Conservation (phyloP, 257 asterid genomes). For the Primulina huaijiensis region DNA sequence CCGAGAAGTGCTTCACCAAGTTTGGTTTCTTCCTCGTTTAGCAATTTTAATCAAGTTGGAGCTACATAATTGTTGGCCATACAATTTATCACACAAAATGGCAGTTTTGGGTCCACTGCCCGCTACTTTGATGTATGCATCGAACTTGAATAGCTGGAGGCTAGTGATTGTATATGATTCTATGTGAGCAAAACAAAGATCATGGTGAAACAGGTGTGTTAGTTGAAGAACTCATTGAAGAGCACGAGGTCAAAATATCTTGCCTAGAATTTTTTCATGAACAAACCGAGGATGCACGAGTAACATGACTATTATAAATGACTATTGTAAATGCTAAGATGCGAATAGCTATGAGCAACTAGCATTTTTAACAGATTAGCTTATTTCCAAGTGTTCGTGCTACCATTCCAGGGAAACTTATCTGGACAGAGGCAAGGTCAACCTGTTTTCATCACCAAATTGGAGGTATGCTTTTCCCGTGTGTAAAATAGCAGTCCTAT, state of each 20-base stretch:
- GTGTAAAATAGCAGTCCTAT: conserved; percentile 3
- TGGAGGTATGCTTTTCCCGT: conserved; percentile 52
- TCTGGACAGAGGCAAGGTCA: conserved; percentile 82
- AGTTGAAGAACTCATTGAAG: not conserved
- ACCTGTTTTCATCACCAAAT: conserved; percentile 73
- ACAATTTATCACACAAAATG: not conserved
- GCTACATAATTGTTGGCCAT: not conserved
- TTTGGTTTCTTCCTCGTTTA: conserved; percentile 3
- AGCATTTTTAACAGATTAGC: not conserved
- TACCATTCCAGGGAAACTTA: conserved; percentile 65
- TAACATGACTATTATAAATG: not conserved
- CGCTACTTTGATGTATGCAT: not conserved
- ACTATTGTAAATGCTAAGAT: not conserved
- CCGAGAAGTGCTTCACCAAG: conserved; percentile 1
- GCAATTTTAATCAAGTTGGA: not conserved
- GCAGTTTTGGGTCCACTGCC: not conserved
- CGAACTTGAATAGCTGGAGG: not conserved
- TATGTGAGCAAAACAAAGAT: not conserved
- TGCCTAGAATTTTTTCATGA: not conserved
- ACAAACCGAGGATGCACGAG: not conserved
- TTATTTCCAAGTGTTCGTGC: conserved; percentile 13
- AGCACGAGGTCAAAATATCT: not conserved
- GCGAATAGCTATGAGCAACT: not conserved
- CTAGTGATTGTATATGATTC: conserved; percentile 3
- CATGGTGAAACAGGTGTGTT: not conserved